Conservation (phyloP, 2,329 filamentous ascomycete species). For the Claviceps humidiphila region DNA sequence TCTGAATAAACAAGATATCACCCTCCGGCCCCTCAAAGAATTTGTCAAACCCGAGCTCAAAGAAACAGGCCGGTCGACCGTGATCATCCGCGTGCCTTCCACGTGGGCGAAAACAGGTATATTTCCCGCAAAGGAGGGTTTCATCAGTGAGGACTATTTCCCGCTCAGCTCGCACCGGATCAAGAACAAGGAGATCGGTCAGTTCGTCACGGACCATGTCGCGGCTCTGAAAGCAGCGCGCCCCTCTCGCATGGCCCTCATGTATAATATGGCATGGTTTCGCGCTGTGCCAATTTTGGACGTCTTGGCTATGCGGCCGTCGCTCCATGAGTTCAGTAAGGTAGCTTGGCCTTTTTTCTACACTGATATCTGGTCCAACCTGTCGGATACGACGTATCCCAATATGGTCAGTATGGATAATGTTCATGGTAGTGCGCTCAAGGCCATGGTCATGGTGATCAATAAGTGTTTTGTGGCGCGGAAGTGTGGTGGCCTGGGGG, state of each 20-base stretch:
- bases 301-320: background rate
- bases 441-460: slow-evolving; percentile 14
- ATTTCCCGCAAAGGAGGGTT: slow-evolving; percentile 16
- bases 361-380: slow-evolving; percentile 12
- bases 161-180: slow-evolving; percentile 14
- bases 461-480: slow-evolving; percentile 18
- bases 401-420: slow-evolving; percentile 21
- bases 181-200: slow-evolving; percentile 5
- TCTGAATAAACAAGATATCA: slow-evolving; percentile 13
- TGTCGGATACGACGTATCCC: slow-evolving; percentile 15
- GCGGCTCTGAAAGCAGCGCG: slow-evolving; percentile 6
- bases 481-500: slow-evolving; percentile 12
- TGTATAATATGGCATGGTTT: slow-evolving; percentile 17
- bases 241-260: slow-evolving; percentile 1
- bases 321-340: slow-evolving; percentile 8
- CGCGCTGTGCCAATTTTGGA: slow-evolving; percentile 10
- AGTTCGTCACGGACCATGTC: slow-evolving; percentile 13
- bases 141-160: slow-evolving; percentile 14
- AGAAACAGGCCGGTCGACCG: slow-evolving; percentile 10
- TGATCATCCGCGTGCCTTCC: slow-evolving; percentile 16
- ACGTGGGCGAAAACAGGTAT: slow-evolving; percentile 8
- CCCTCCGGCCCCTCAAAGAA: slow-evolving; percentile 11
- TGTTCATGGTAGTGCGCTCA: slow-evolving; percentile 13
- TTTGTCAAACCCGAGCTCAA: slow-evolving; percentile 11
- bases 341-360: slow-evolving; percentile 12